Conservation (phyloP, 257 asterid species). For the Echites panduratus region DNA sequence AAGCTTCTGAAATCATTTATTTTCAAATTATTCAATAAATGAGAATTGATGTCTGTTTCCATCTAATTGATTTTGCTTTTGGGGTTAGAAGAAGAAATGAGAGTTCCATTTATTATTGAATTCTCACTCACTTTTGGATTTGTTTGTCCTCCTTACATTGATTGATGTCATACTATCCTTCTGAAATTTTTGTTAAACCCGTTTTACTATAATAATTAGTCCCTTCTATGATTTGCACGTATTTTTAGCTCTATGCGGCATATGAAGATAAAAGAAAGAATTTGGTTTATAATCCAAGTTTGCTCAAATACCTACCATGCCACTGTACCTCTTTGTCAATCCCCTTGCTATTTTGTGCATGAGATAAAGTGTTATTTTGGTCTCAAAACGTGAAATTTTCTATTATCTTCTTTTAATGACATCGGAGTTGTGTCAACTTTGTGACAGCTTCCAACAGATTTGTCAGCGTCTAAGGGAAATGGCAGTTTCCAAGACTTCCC, state of each 20-base stretch:
- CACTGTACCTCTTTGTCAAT: neutral
- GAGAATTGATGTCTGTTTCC: neutral
- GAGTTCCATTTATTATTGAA: neutral
- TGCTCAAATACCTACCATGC: neutral
- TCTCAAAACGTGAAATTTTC: neutral
- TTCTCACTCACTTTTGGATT: neutral
- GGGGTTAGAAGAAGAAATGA: neutral
- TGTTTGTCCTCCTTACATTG: neutral
- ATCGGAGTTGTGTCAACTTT: slow-evolving; percentile 13
- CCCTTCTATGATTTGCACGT: neutral
- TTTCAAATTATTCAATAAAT: neutral
- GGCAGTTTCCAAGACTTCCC: slow-evolving; percentile 48
- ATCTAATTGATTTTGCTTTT: neutral
- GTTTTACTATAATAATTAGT: neutral
- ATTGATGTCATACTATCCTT: neutral
- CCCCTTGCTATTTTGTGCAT: neutral
- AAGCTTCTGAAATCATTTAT: neutral
- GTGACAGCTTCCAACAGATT: slow-evolving; percentile 65
- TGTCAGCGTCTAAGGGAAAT: slow-evolving; percentile 48
- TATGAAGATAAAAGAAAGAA: neutral
- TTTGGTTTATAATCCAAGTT: neutral
- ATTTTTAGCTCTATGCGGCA: neutral
- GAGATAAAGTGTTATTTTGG: neutral
- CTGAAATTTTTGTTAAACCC: neutral
- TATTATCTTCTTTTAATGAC: neutral